Base-by-base conservation (phyloP, 768 basidiomycete genomes). In the Lactarius pseudohatsudake region DNA sequence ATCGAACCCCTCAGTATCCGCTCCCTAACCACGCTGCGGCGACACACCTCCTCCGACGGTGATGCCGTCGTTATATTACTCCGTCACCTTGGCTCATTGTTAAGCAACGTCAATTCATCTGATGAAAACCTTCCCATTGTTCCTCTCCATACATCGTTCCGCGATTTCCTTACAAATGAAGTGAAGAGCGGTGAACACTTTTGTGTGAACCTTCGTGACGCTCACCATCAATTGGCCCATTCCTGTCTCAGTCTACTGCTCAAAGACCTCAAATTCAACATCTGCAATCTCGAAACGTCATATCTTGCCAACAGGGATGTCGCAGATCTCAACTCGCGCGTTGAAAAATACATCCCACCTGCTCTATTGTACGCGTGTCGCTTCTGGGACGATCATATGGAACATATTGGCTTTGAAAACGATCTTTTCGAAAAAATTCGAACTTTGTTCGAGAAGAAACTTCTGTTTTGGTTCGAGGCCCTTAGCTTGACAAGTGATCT, bases 1-100 rank as follows among this genome's bases (percentile, higher is more conserved):
- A 8, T 59, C 15, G 59, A 59, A 4, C 59, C 59, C 0, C 59
- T 59, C 59, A 45, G 34, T 41, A 30, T 45, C 28, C 11, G 30
- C n/a, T 41, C 60, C 3, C 43, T 61, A 20, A 53, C 60, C 5
- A 15, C 10, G 7, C 41, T 61, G 10, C 28, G 9, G 34, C 43
- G 8, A 20, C 10, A 40, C 5, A 3, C 38, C 40, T 13, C 15
- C 3, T 2, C 0, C 8, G 9, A 13, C 7, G 5, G 20, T 34
- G 28, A 16, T 18, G 16, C 22, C 5, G 34, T 62, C 20, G 47
- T 36, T 16, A 18, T 0, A 2, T 32, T 54, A 7, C 41, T 62
- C 11, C 26, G 61, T n/a, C 41, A 20, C 11, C 45, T 62, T 7
- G 61, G 61, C 15, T 62, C 61, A 2, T 36, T 62, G n/a, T n/a